phyloP scores from a whole-genome alignment of 306 rosid species.

The Prunus salicina region DNA sequence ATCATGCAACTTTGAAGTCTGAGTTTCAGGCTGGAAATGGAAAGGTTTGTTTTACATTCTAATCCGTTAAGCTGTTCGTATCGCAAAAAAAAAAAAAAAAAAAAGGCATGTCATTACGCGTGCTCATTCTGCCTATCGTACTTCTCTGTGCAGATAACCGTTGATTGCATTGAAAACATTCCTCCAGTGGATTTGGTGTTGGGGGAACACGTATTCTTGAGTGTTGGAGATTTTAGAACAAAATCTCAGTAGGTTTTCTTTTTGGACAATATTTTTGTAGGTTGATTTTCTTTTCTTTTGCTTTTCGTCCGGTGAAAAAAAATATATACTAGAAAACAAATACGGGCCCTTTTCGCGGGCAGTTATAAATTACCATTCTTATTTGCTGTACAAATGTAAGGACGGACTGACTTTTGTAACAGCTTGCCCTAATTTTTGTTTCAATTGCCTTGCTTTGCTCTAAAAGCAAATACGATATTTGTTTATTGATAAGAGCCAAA shows the following conservation, averaged over 20 bases:
- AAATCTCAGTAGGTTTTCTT: conserved; percentile 11
- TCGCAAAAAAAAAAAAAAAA: background rate
- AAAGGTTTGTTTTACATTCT: conserved; percentile 55
- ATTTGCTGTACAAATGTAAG: background rate
- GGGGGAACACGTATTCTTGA: conserved; percentile 60
- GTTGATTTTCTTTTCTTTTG: background rate
- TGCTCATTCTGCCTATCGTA: background rate
- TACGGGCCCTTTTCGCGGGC: background rate
- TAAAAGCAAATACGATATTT: background rate
- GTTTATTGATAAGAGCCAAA: background rate
- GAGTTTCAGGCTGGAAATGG: conserved; percentile 72
- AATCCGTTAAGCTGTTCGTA: background rate
- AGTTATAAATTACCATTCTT: background rate
- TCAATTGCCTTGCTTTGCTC: background rate
- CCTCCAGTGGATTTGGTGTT: conserved; percentile 54
- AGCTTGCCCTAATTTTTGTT: background rate
- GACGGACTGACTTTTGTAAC: background rate
- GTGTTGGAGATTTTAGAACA: conserved; percentile 52
- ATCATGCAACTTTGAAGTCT: conserved; percentile 60
- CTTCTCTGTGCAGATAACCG: conserved; percentile 44
- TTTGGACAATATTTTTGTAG: background rate
- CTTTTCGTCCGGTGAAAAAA: background rate
- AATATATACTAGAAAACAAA: background rate
- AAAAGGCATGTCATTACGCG: background rate
- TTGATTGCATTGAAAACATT: conserved; percentile 52